Evolutionary conservation across 768 basidiomycete species (phyloP).

Genomic region (Kwoniella newhampshirensis): DNA sequence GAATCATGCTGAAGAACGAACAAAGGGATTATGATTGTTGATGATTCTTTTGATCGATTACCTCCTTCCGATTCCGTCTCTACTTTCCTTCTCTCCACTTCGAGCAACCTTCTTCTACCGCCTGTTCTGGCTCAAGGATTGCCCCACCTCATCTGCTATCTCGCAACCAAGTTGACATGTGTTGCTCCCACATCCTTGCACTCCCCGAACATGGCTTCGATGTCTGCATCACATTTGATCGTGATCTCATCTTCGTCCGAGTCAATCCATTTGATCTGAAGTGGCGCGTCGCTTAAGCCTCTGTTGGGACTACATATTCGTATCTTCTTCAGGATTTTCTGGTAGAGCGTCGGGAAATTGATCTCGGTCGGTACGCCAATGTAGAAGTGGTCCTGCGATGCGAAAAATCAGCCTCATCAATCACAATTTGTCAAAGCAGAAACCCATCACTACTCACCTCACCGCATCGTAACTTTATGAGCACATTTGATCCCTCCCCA

Average conservation of each 20-base stretch:
- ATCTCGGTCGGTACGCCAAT: conserved; percentile 80
- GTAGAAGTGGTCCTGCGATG: conserved; percentile 77
- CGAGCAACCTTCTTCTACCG: too few species aligned
- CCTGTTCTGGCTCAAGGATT: too few species aligned
- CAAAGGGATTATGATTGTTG: not conserved
- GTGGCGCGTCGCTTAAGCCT: conserved; percentile 17
- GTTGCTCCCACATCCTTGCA: conserved; percentile 28
- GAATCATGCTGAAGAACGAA: not conserved
- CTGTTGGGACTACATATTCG: conserved; percentile 75
- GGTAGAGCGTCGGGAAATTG: conserved; percentile 77
- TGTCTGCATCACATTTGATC: conserved; percentile 41
- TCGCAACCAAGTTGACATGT: conserved; percentile 27
- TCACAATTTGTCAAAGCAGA: not conserved
- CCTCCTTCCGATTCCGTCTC: not conserved
- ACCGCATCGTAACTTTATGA: conserved; percentile 91
- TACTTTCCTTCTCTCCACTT: not conserved
- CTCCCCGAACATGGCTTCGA: conserved; percentile 46
- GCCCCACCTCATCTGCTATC: too few species aligned
- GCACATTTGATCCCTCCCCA: conserved; percentile 60
- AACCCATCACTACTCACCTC: conserved; percentile 48
- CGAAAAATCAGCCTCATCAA: not conserved
- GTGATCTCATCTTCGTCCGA: conserved; percentile 42
- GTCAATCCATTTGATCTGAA: conserved; percentile 44
- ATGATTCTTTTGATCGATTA: not conserved
- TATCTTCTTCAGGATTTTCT: conserved; percentile 90